Conservation (phyloP, 1,284 basidiomycete species). For the Ceratobasidium sp. region DNA sequence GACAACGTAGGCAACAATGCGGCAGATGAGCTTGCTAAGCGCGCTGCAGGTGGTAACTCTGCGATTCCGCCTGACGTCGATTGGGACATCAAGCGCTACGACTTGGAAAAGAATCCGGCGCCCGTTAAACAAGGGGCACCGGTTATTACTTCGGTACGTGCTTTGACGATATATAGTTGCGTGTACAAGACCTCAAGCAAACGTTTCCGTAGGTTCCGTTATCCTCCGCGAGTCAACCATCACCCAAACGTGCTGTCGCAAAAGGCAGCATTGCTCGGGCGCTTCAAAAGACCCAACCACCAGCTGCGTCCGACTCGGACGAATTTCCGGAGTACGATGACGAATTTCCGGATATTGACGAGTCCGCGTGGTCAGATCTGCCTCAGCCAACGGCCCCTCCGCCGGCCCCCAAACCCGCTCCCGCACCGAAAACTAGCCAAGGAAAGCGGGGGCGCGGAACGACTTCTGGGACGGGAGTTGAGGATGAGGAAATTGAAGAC, state of each 20-base stretch:
- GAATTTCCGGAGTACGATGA: not conserved
- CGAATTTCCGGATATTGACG: slow-evolving; percentile 10
- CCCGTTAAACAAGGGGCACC: not conserved
- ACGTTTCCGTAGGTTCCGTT: not conserved
- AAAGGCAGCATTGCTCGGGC: slow-evolving; percentile 8
- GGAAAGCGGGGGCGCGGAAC: slow-evolving; percentile 6
- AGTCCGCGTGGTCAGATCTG: not conserved
- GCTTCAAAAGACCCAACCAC: not conserved
- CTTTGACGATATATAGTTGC: too few relatives aligned
- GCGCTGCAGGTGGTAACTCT: not conserved
- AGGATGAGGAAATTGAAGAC: slow-evolving; percentile 57
- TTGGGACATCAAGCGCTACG: slow-evolving; percentile 13
- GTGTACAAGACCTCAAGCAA: not conserved
- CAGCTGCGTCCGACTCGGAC: not conserved
- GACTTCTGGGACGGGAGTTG: slow-evolving; percentile 47
- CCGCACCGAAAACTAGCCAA: not conserved
- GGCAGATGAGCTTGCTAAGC: not conserved
- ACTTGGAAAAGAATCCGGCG: not conserved
- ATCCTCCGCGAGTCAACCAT: not conserved
- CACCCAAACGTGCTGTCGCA: not conserved
- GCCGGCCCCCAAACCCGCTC: not conserved
- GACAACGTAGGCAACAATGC: slow-evolving; percentile 28
- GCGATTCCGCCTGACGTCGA: not conserved
- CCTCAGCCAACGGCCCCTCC: not conserved
- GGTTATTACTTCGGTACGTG: too few relatives aligned